Evolutionary conservation across 164 flowering plant genomes (phyloP).

Genomic region (Macadamia tetraphylla): DNA sequence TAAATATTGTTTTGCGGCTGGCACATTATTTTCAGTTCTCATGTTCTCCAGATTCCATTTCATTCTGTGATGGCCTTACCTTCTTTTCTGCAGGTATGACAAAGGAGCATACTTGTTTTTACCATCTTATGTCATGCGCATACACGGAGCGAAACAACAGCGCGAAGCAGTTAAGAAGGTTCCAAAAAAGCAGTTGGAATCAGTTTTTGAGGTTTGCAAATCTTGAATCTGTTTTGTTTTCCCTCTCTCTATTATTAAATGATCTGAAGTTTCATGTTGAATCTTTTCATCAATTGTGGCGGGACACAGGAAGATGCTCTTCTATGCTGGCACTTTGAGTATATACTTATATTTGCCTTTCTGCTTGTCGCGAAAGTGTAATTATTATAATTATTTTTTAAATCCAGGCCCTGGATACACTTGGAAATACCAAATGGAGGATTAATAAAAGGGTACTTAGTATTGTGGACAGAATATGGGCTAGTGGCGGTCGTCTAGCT

Average conservation of each 20-base stretch:
- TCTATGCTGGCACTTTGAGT: too few relatives aligned
- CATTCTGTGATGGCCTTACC: not conserved
- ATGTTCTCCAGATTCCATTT: not conserved
- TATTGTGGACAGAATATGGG: constrained; percentile 87
- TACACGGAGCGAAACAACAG: constrained; percentile 83
- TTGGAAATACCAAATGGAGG: constrained; percentile 91
- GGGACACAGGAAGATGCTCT: too few relatives aligned
- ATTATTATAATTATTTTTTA: not conserved
- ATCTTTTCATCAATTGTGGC: too few relatives aligned
- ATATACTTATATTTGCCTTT: not conserved
- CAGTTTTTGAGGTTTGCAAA: constrained; percentile 70
- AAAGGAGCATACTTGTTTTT: constrained; percentile 80
- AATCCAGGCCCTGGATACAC: constrained; percentile 86
- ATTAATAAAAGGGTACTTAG: constrained; percentile 73
- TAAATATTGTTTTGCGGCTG: not conserved
- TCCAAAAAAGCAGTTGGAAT: constrained; percentile 48
- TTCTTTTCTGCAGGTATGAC: constrained; percentile 58
- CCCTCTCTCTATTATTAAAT: not conserved
- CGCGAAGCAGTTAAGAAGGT: constrained; percentile 67
- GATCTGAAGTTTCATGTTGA: not conserved
- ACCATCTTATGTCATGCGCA: constrained; percentile 93
- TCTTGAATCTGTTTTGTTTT: constrained; percentile 5
- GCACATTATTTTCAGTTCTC: not conserved
- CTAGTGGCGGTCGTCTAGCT: constrained; percentile 81
- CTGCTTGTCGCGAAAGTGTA: not conserved